These are phyloP conservation scores for Zangia roseola DNA, from an alignment of 768 basidiomycete genomes.

Conservation along the genomic window DNA sequence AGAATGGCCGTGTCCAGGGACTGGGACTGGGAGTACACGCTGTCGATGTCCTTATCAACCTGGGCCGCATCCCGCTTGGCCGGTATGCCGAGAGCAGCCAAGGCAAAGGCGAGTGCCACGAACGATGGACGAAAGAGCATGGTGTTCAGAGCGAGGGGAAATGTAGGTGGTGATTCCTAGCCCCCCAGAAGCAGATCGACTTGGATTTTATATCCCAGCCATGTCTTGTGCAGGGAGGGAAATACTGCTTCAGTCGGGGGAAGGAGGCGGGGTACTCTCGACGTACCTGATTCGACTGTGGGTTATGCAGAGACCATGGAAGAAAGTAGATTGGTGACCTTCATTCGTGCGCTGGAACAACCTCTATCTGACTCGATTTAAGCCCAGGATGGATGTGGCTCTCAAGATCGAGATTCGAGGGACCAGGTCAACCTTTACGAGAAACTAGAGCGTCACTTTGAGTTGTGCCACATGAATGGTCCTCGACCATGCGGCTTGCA, in stretches of 20 bases:
- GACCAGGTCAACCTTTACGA: too few species aligned
- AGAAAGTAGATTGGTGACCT: too few species aligned
- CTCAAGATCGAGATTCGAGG: too few species aligned
- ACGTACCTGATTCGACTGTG: too few species aligned
- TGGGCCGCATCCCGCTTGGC: constrained; percentile 2
- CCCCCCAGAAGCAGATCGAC: background rate
- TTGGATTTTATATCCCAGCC: constrained; percentile 1
- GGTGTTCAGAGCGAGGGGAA: background rate
- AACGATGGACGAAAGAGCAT: constrained; percentile 16
- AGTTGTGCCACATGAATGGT: too few species aligned
- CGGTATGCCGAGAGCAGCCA: constrained; percentile 9
- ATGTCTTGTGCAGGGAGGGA: background rate
- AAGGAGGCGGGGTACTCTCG: too few species aligned
- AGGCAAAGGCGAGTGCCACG: constrained; percentile 8
- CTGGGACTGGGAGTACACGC: fast-evolving
- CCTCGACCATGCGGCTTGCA: too few species aligned
- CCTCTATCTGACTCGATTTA: too few species aligned
- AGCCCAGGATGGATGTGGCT: too few species aligned
- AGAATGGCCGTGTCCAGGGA: background rate
- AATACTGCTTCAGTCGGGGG: background rate
- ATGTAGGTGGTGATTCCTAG: background rate
- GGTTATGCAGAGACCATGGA: too few species aligned
- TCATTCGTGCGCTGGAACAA: too few species aligned
- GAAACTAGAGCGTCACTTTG: too few species aligned
- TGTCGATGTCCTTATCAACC: background rate